Percentiles rank a stretch among this genome's conserved stretches.
Conservation (phyloP, 2,329 filamentous ascomycete species). For the Curvularia spicifera region DNA sequence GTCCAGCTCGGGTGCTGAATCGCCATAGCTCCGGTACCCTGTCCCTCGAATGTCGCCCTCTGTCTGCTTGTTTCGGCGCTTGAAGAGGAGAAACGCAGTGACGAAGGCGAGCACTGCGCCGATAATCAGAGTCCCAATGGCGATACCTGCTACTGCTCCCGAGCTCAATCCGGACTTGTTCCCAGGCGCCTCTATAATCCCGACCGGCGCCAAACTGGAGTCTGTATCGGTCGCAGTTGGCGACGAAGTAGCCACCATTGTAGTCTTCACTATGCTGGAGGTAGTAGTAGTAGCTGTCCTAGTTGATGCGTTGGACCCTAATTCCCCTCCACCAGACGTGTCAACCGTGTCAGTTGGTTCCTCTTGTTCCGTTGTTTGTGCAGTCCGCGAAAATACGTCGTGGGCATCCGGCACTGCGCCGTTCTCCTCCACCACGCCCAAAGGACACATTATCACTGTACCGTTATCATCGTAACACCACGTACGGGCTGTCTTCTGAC, state of each 20-base stretch:
- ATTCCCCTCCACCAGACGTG: not conserved
- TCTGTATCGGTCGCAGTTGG: not conserved
- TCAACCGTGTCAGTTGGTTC: not conserved
- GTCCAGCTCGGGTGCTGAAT: slow-evolving; percentile 35
- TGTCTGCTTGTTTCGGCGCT: slow-evolving; percentile 25
- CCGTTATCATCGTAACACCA: not conserved
- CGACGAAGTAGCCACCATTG: not conserved
- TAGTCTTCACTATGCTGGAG: not conserved
- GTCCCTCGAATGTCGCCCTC: slow-evolving; percentile 10
- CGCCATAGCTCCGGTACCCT: slow-evolving; percentile 24
- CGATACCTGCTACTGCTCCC: slow-evolving; percentile 33
- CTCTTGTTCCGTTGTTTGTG: not conserved
- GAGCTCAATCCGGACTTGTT: slow-evolving; percentile 11
- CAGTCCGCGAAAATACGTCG: not conserved
- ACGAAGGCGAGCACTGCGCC: slow-evolving; percentile 41
- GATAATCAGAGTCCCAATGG: slow-evolving; percentile 31
- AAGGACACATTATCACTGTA: not conserved
- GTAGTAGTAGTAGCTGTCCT: too few species aligned
- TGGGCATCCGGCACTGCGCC: not conserved
- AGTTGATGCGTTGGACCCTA: not conserved
- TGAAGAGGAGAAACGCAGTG: slow-evolving; percentile 40
- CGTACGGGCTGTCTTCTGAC: not conserved
- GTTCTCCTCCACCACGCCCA: not conserved
- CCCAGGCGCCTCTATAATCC: not conserved
- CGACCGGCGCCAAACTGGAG: not conserved